Conservation (phyloP, 345 rosid genomes). For the Acer campestre region DNA sequence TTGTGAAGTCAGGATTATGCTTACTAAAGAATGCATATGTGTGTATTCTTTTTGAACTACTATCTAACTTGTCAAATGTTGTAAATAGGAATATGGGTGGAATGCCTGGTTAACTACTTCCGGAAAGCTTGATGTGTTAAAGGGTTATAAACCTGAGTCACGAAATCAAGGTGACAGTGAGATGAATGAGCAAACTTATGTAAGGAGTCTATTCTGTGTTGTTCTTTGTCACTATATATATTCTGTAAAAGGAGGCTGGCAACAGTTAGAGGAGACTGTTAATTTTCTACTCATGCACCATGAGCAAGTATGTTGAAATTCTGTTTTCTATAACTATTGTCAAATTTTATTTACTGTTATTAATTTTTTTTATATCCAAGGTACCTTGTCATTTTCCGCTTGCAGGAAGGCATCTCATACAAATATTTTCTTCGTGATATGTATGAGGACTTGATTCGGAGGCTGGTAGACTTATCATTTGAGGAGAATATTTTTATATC, state of each 20-base stretch:
- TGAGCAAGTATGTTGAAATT: slow-evolving; percentile 59
- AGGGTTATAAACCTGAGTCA: slow-evolving; percentile 51
- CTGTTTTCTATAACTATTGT: slow-evolving; percentile 10
- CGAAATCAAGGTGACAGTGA: slow-evolving; percentile 40
- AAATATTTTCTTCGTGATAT: slow-evolving; percentile 73
- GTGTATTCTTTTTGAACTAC: slow-evolving; percentile 3
- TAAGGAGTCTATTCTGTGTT: slow-evolving; percentile 70
- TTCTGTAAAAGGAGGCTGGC: slow-evolving; percentile 98
- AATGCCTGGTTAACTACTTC: slow-evolving; percentile 81
- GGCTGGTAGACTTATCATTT: slow-evolving; percentile 69
- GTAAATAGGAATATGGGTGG: slow-evolving; percentile 88
- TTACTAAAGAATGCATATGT: neutral
- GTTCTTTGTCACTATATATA: slow-evolving; percentile 82
- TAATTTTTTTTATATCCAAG: neutral
- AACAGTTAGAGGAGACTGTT: slow-evolving; percentile 83
- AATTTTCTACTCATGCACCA: slow-evolving; percentile 71
- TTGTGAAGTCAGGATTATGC: neutral
- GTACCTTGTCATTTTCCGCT: slow-evolving; percentile 22
- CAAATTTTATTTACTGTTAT: neutral
- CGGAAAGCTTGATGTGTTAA: slow-evolving; percentile 69
- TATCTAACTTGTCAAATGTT: slow-evolving; percentile 30
- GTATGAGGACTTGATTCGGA: slow-evolving; percentile 66
- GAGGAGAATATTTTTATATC: slow-evolving; percentile 81
- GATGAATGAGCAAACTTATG: slow-evolving; percentile 61
- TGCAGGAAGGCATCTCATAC: slow-evolving; percentile 63